Conservation (phyloP, 2,329 filamentous ascomycete species). For the Cytospora schulzeri region DNA sequence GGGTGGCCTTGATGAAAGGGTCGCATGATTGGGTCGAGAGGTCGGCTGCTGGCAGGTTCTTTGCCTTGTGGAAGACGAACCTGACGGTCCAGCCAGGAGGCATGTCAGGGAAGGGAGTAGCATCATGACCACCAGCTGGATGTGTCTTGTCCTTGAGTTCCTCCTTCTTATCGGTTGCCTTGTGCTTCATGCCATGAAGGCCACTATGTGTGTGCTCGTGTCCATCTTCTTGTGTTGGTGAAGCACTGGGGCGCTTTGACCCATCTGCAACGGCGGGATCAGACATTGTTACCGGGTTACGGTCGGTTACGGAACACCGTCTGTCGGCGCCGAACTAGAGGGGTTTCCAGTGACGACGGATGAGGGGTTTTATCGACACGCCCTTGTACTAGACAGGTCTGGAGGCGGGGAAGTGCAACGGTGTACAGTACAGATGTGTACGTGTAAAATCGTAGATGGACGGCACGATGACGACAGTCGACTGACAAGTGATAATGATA, state of each 20-base stretch:
- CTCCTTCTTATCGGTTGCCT: slow-evolving; percentile 41
- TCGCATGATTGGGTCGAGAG: slow-evolving; percentile 77
- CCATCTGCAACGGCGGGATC: slow-evolving; percentile 12
- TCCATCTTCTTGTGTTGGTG: neutral
- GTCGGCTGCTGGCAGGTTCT: slow-evolving; percentile 82
- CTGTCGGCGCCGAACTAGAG: neutral
- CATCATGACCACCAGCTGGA: slow-evolving; percentile 78
- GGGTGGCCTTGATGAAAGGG: slow-evolving; percentile 77
- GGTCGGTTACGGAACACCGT: too few species aligned
- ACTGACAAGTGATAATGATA: neutral
- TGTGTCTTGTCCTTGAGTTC: slow-evolving; percentile 45
- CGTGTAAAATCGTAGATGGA: neutral
- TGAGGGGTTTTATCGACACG: slow-evolving; percentile 8
- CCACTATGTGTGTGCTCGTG: slow-evolving; percentile 1
- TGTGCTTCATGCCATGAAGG: slow-evolving; percentile 36
- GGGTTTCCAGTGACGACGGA: neutral
- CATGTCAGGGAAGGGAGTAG: slow-evolving; percentile 73
- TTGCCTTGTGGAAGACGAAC: slow-evolving; percentile 80
- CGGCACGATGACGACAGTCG: slow-evolving; percentile 21
- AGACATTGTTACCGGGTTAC: slow-evolving; percentile 13
- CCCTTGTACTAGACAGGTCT: neutral
- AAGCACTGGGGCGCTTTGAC: neutral
- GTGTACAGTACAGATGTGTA: neutral
- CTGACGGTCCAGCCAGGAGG: slow-evolving; percentile 81
- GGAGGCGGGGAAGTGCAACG: neutral